Percentiles rank a stretch among this genome's conserved stretches.
These are phyloP conservation scores for Dissophora ornata DNA, from an alignment of 192 early-diverging fungal species.

Conservation along the genomic window DNA sequence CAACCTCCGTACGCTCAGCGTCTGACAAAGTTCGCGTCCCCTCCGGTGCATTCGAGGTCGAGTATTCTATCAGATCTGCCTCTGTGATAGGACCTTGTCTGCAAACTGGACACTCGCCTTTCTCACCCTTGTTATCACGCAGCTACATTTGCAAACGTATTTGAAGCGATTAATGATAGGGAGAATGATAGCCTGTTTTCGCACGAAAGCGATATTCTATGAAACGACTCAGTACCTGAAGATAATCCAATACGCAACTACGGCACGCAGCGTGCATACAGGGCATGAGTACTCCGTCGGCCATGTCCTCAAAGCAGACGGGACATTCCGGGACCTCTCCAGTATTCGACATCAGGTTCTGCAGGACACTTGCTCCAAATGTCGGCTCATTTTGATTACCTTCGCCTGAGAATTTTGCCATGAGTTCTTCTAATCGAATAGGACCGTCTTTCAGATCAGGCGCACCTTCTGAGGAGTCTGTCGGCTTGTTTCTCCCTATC, in stretches of 20 bases:
- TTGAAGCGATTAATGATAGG: not conserved
- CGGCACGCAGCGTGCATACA: constrained; percentile 70
- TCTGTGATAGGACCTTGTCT: constrained; percentile 60
- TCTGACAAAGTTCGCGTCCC: not conserved
- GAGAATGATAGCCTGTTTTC: not conserved
- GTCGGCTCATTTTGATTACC: constrained; percentile 21
- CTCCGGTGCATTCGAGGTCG: constrained; percentile 3
- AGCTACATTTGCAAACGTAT: constrained; percentile 26
- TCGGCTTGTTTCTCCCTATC: constrained; percentile 28
- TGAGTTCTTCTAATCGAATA: constrained; percentile 56
- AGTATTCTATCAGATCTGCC: constrained; percentile 56
- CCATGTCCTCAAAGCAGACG: constrained; percentile 66
- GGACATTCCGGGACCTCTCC: constrained; percentile 60
- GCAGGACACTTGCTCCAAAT: constrained; percentile 57
- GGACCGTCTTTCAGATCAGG: constrained; percentile 40
- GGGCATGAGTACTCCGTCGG: constrained; percentile 60
- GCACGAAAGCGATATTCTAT: no score
- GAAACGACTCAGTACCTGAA: constrained; percentile 60
- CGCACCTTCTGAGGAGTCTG: constrained; percentile 15
- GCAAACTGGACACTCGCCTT: constrained; percentile 67
- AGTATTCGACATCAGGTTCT: constrained; percentile 41
- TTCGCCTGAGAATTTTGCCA: constrained; percentile 47
- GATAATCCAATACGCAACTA: constrained; percentile 61
- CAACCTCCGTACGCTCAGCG: constrained; percentile 2
- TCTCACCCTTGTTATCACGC: constrained; percentile 55